These are phyloP conservation scores for Candida sithepensis DNA, from an alignment of 805 yeast genomes.

Conservation along the genomic window DNA sequence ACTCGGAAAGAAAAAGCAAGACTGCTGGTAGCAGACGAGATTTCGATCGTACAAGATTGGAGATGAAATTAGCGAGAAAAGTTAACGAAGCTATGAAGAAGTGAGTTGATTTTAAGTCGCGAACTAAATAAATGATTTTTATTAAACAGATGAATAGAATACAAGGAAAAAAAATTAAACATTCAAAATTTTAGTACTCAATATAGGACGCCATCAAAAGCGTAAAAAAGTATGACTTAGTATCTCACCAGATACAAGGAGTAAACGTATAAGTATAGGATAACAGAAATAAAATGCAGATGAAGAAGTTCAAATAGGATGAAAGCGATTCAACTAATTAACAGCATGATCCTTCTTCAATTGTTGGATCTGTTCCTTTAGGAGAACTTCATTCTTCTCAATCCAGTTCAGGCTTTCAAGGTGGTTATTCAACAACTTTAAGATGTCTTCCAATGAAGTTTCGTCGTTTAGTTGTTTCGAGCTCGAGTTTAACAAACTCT, in stretches of 20 bases:
- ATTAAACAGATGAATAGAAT: background rate
- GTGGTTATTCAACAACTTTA: slow-evolving; percentile 81
- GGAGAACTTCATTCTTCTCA: slow-evolving; percentile 64
- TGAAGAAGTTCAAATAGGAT: background rate
- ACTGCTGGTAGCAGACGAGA: slow-evolving; percentile 14
- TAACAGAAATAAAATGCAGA: slow-evolving; percentile 1
- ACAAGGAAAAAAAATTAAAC: background rate
- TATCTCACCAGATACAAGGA: too few relatives aligned
- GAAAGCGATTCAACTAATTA: background rate
- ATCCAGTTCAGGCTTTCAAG: slow-evolving; percentile 86
- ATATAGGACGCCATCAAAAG: background rate
- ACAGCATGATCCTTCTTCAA: slow-evolving; percentile 18
- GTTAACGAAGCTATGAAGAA: slow-evolving; percentile 35
- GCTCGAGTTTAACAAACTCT: slow-evolving; percentile 39
- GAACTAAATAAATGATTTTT: background rate
- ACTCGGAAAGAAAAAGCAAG: background rate
- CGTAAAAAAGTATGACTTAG: background rate
- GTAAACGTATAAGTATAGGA: too few relatives aligned
- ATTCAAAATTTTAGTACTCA: too few relatives aligned
- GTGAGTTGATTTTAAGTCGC: background rate
- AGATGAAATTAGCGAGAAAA: slow-evolving; percentile 45
- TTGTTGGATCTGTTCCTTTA: slow-evolving; percentile 62
- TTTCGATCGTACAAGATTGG: slow-evolving; percentile 46
- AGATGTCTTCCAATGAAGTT: slow-evolving; percentile 59
- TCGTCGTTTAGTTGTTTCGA: slow-evolving; percentile 16